Evolutionary conservation across 306 rosid species (phyloP).

Genomic region (Lotus japonicus): DNA sequence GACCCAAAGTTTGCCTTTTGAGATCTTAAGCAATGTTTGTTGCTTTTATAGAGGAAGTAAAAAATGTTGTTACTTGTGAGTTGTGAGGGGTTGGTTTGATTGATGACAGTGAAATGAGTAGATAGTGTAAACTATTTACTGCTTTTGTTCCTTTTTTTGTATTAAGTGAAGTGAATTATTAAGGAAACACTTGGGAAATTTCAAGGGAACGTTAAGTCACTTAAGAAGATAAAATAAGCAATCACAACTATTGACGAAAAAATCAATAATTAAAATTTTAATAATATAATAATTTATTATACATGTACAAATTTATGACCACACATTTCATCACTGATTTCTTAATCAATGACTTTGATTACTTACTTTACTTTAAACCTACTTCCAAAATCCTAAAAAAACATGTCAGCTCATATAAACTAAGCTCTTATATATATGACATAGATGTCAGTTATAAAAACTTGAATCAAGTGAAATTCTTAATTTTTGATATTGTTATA

Average conservation of each 20-base stretch:
- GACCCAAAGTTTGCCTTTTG: constrained; percentile 15
- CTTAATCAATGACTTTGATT: no score
- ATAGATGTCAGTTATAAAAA: neutral
- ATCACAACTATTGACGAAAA: no score
- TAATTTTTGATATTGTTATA: neutral
- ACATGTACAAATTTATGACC: no score
- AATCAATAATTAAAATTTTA: no score
- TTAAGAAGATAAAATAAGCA: no score
- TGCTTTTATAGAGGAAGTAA: constrained; percentile 18
- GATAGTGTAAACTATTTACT: constrained; percentile 22
- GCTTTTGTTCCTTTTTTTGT: constrained; percentile 14
- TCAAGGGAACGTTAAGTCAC: neutral
- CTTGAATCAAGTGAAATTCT: neutral
- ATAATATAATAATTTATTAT: no score
- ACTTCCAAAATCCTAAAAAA: no score
- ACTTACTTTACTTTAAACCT: no score
- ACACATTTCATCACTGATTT: no score
- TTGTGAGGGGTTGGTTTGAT: constrained; percentile 18
- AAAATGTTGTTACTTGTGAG: neutral
- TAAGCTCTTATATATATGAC: neutral
- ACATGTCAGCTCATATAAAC: no score
- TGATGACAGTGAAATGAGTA: constrained; percentile 30
- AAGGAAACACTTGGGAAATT: neutral
- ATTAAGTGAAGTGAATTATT: constrained; percentile 16
- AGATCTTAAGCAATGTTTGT: constrained; percentile 21